Conservation (phyloP, 2,329 filamentous ascomycete genomes). For the Talaromyces rugulosus region DNA sequence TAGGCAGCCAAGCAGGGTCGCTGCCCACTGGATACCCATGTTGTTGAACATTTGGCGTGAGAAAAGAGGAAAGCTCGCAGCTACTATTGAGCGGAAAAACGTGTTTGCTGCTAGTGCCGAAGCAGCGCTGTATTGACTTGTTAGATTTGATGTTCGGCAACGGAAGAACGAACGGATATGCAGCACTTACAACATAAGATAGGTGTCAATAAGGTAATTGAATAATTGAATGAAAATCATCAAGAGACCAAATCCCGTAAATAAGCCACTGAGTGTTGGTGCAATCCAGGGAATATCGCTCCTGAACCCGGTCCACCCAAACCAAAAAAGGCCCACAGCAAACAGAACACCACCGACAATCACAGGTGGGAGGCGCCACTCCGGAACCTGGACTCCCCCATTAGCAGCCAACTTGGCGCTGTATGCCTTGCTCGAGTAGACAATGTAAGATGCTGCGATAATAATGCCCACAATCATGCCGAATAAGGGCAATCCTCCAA, state of each 20-base stretch:
- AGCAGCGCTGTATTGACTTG: slow-evolving; percentile 25
- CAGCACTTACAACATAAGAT: slow-evolving; percentile 34
- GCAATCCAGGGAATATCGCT: slow-evolving; percentile 32
- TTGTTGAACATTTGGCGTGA: slow-evolving; percentile 35
- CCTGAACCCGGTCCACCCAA: slow-evolving; percentile 31
- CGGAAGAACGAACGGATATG: background rate
- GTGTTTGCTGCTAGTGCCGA: slow-evolving; percentile 37
- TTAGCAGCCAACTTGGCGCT: slow-evolving; percentile 26
- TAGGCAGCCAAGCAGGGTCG: slow-evolving; percentile 35
- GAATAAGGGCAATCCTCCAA: slow-evolving; percentile 27
- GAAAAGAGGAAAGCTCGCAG: slow-evolving; percentile 35
- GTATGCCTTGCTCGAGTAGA: slow-evolving; percentile 24
- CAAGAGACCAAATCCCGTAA: slow-evolving; percentile 29
- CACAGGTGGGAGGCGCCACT: slow-evolving; percentile 29
- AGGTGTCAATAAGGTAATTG: slow-evolving; percentile 37
- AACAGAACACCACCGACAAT: slow-evolving; percentile 31
- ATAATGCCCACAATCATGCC: slow-evolving; percentile 27
- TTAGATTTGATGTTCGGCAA: background rate
- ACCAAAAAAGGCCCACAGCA: slow-evolving; percentile 34
- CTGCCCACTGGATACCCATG: slow-evolving; percentile 35
- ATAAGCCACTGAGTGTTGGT: slow-evolving; percentile 28
- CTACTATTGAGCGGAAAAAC: slow-evolving; percentile 34
- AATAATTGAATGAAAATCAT: slow-evolving; percentile 30
- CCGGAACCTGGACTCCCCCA: slow-evolving; percentile 26
- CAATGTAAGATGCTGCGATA: slow-evolving; percentile 22